phyloP scores from a whole-genome alignment of 176 grass and related monocot genomes.

The Triticum timopheevii region DNA sequence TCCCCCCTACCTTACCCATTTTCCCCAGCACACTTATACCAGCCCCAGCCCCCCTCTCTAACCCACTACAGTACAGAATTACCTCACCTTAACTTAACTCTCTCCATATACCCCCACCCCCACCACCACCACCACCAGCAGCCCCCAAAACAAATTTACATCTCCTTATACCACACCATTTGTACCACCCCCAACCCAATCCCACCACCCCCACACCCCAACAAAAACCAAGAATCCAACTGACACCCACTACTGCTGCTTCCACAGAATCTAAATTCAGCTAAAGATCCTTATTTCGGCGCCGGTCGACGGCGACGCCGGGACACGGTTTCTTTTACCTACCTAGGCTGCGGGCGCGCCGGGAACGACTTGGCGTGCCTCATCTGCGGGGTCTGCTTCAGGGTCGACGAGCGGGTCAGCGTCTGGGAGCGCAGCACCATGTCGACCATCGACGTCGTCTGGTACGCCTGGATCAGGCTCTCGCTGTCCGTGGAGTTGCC shows the following conservation, averaged over 20 bases:
- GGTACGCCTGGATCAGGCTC: slow-evolving; percentile 76
- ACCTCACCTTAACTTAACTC: neutral
- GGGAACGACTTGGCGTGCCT: slow-evolving; percentile 79
- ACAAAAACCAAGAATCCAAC: slow-evolving; percentile 35
- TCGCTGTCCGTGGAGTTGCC: slow-evolving; percentile 65
- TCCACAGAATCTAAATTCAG: slow-evolving; percentile 10
- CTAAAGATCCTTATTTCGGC: slow-evolving; percentile 22
- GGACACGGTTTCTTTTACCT: neutral
- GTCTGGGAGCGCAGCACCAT: slow-evolving; percentile 87
- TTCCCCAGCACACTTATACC: slow-evolving; percentile 33
- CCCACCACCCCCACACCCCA: slow-evolving; percentile 19
- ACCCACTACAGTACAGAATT: slow-evolving; percentile 37
- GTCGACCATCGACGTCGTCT: slow-evolving; percentile 82
- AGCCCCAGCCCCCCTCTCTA: neutral
- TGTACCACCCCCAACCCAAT: slow-evolving; percentile 36
- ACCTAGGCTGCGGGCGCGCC: slow-evolving; percentile 62
- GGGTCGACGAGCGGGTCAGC: slow-evolving; percentile 40
- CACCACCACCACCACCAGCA: slow-evolving; percentile 24
- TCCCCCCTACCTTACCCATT: slow-evolving; percentile 21
- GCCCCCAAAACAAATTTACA: slow-evolving; percentile 62
- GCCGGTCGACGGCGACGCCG: neutral
- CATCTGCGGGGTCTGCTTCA: slow-evolving; percentile 41
- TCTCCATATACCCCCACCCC: slow-evolving; percentile 27
- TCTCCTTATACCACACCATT: slow-evolving; percentile 52
- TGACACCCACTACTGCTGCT: neutral